A percentile compares a stretch with the other conserved stretches of the same genome.
Conservation (phyloP, 2,329 filamentous ascomycete genomes). For the Aspergillus quadrilineatus region DNA sequence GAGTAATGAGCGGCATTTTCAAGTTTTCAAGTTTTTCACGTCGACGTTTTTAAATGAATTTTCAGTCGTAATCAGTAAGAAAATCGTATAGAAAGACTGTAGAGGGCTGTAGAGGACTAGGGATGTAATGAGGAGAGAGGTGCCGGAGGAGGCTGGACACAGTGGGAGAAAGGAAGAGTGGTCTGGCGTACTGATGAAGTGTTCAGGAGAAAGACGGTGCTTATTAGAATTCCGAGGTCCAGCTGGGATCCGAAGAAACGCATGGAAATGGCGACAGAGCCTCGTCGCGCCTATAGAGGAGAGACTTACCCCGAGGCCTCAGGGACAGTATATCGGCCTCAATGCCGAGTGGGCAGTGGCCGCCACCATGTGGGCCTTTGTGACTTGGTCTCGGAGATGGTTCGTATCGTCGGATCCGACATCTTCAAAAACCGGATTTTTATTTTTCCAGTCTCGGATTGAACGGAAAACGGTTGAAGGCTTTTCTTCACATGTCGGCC, state of each 20-base stretch:
- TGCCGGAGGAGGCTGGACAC: not conserved
- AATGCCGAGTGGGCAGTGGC: not conserved
- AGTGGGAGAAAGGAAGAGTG: too few relatives aligned
- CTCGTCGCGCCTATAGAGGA: not conserved
- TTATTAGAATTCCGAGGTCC: too few relatives aligned
- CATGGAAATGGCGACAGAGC: not conserved
- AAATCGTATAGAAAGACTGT: too few relatives aligned
- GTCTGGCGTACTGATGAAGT: too few relatives aligned
- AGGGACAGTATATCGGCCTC: not conserved
- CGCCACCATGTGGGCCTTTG: not conserved
- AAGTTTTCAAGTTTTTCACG: not conserved
- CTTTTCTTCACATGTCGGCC: too few relatives aligned
- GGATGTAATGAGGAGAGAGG: not conserved
- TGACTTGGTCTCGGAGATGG: conserved; percentile 12
- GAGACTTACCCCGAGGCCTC: not conserved
- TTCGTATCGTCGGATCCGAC: conserved; percentile 21
- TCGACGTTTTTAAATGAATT: not conserved
- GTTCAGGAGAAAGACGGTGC: too few relatives aligned
- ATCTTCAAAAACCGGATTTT: not conserved
- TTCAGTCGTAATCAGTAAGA: too few relatives aligned
- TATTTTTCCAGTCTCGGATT: not conserved
- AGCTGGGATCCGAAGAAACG: not conserved
- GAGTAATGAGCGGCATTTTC: conserved; percentile 36
- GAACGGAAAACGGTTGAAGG: not conserved
- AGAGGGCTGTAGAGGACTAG: too few relatives aligned